Conservation (phyloP, 208 protist genomes). For the Trypanosoma melophagium region DNA sequence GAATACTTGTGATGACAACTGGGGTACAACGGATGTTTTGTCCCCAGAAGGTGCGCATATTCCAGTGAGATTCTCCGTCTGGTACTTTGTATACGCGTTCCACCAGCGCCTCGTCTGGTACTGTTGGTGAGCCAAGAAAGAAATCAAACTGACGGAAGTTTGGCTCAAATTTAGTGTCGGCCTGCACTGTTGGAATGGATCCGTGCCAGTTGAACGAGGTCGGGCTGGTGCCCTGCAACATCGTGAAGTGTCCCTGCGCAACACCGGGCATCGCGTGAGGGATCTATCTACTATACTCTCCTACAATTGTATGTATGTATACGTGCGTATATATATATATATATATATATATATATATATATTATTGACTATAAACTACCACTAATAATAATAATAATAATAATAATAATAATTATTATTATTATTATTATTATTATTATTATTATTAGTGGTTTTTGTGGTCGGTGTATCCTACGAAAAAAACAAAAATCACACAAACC, state of each 20-base stretch:
- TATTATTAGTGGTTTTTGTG: too few species aligned
- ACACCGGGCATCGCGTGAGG: conserved; percentile 37
- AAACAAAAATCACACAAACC: too few species aligned
- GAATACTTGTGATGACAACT: conserved; percentile 68
- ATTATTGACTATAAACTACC: too few species aligned
- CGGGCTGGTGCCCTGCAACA: conserved; percentile 38
- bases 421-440: too few species aligned
- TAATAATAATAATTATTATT: too few species aligned
- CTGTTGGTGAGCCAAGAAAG: conserved; percentile 70
- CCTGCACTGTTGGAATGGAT: conserved; percentile 63
- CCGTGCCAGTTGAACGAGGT: conserved; percentile 81
- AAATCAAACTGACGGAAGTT: conserved; percentile 91
- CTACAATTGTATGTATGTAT: too few species aligned
- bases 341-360: conserved; percentile 4
- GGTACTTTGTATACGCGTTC: conserved; percentile 75
- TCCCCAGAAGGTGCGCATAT: conserved; percentile 58
- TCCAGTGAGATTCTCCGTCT: conserved; percentile 75
- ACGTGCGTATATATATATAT: neutral
- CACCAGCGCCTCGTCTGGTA: conserved; percentile 58
- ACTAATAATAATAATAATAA: too few species aligned
- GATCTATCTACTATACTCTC: neutral
- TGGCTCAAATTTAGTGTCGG: conserved; percentile 74
- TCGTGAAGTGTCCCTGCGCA: conserved; percentile 38
- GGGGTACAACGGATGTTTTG: conserved; percentile 78
- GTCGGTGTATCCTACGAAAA: too few species aligned